These are phyloP conservation scores for Gnaphalium uliginosum DNA, from an alignment of 129 eudicot genomes.

Conservation along the genomic window DNA sequence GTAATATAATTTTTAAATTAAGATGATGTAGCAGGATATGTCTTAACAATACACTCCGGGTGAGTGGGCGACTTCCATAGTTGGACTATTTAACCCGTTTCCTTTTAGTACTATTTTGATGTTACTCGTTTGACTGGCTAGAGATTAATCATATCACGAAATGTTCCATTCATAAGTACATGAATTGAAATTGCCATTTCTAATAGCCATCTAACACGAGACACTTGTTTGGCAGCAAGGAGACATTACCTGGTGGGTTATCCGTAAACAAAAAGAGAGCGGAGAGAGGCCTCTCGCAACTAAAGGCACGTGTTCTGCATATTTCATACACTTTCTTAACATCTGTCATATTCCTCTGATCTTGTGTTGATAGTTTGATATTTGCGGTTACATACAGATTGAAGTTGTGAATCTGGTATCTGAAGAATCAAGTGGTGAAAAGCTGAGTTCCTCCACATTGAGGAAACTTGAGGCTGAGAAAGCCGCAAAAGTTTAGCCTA, in stretches of 20 bases:
- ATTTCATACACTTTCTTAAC: not conserved
- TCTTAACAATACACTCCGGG: not conserved
- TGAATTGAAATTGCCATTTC: no score
- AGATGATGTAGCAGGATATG: not conserved
- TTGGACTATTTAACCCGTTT: not conserved
- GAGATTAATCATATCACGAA: no score
- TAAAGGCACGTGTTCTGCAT: conserved; percentile 53
- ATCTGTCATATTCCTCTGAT: not conserved
- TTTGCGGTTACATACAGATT: conserved; percentile 42
- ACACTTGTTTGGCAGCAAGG: conserved; percentile 69
- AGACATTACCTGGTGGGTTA: conserved; percentile 85
- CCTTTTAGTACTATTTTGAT: no score
- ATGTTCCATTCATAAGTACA: no score
- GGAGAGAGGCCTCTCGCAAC: conserved; percentile 75
- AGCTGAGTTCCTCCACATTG: conserved; percentile 69
- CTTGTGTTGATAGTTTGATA: no score
- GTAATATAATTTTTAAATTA: not conserved
- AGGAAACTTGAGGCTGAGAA: conserved; percentile 78
- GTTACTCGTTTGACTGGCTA: no score
- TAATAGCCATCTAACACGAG: not conserved
- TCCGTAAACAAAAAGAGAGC: conserved; percentile 89
- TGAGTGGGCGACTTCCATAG: not conserved
- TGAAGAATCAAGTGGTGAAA: conserved; percentile 58
- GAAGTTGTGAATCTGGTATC: conserved; percentile 77
- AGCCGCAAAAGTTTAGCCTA: conserved; percentile 32